Evolutionary conservation across 1,284 basidiomycete species (phyloP), one percentile per base, ranked within the genome.

Genomic region (Trametes sp.): DNA sequence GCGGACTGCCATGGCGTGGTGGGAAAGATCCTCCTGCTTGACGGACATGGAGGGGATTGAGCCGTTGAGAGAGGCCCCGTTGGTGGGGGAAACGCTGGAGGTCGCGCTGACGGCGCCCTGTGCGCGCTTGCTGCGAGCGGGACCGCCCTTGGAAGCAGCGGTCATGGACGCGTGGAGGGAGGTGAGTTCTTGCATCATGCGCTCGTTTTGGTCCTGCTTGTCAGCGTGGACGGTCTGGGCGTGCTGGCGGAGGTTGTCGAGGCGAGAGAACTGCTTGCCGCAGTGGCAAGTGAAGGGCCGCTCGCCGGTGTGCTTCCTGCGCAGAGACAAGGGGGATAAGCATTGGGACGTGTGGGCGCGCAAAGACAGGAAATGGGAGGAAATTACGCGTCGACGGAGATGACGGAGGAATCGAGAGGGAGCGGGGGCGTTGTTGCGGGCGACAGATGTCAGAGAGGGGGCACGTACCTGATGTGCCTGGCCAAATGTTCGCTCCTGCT

Each of bases 191-290:
- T 90, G 87, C 87, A 97, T 94, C 93, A 96, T 96, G 48, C 85
- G 81, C 75, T 96, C 94, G 81, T 98, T 98, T 74, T 90, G 85
- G 0, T 93, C 90, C 73, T 86, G 85, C 78, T 92, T 93, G 74
- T 98, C 95, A 28, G 95, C 89, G 73, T 98, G 96, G 2, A 98
- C 95, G 4, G 96, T 98, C 79, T 96, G 93, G 0, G 96, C 94
- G 77, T 98, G 96, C 74, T 98, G 96, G 50, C 96, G 89, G 13
- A 98, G 86, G 75, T 98, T 98, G 81, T 98, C 96, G 73, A 98
- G 89, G 26, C 96, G 90, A 19, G 95, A 97, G 75, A 98, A 98
- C 63, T 96, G 91, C 76, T 98, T 97, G 29, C 89, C 87, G 80
- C 96, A 98, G 74, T 98, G 96, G 75, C 96, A 98, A 51, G 88